Evolutionary conservation across 108 stramenopile genomes (phyloP), one percentile per base, ranked within the genome.

Genomic region (Cyclotella sp.): DNA sequence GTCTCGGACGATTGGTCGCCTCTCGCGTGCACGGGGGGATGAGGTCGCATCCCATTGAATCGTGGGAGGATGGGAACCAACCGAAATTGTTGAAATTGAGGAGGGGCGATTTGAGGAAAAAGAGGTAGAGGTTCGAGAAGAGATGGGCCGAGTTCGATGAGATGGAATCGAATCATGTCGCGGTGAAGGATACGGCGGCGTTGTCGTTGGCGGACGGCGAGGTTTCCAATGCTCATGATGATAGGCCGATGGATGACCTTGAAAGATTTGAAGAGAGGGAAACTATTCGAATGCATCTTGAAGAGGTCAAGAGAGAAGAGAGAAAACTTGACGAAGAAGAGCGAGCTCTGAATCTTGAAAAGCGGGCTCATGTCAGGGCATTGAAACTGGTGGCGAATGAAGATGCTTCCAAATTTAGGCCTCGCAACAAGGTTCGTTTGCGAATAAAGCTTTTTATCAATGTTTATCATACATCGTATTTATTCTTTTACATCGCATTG

Each of bases 61-160:
- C 66, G 27, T 96, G 95, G 95, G 91, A 96, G 72, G 95, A 96
- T 57, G 95, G 95, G 26, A 78, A 90, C 55, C 92, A 89, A 10
- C 82, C 90, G 3, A 70, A 65, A 41, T 70, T 78, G 19, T 65
- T 92, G 73, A 77, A 84, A 29, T 63, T 64, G 16, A 70, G 78
- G 30, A 84, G 85, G 54, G 49, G 62, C 13, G 85, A 84, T 24
- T 67, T 90, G 69, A 71, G 54, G 51, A 45, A 58, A 42, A 85
- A 86, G 68, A 79, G 76, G 51, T 66, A 86, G 30, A 44, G 39
- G 12, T 54, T 93, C 65, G 88, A 70, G 68, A 72, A 58, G 39
- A 55, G 68, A 21, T 41, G 57, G 72, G 53, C 66, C 12, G 85
- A 78, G 30, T 55, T 77, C 30, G 1, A 13, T 39, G 2, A 5